phyloP scores from a whole-genome alignment of 306 rosid species.

The Quercus cerris region DNA sequence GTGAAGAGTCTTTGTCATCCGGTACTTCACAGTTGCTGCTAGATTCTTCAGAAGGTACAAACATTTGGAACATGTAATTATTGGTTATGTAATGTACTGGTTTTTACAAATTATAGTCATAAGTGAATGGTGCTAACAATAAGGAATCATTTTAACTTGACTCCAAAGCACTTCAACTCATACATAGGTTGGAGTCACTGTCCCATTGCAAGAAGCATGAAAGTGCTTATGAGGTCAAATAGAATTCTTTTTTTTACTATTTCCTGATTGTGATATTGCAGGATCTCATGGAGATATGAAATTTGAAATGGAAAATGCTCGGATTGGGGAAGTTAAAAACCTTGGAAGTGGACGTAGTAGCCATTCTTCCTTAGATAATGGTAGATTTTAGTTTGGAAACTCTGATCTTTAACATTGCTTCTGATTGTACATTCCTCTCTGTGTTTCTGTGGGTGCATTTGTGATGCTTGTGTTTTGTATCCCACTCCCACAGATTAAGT shows the following conservation, averaged over 20 bases:
- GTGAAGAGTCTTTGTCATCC: slow-evolving; percentile 35
- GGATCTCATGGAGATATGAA: slow-evolving; percentile 37
- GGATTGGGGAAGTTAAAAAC: slow-evolving; percentile 40
- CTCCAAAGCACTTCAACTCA: neutral
- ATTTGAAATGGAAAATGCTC: slow-evolving; percentile 31
- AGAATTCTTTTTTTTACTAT: neutral
- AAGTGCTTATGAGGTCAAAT: neutral
- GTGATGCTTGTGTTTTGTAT: neutral
- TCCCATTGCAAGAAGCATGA: neutral
- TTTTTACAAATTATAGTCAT: neutral
- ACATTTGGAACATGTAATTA: neutral
- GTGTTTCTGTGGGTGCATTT: neutral
- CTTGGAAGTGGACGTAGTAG: slow-evolving; percentile 34
- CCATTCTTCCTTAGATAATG: slow-evolving; percentile 49
- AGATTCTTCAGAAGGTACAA: slow-evolving; percentile 53
- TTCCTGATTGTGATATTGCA: slow-evolving; percentile 15
- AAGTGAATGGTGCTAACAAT: neutral
- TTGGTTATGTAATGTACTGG: neutral
- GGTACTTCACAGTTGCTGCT: slow-evolving; percentile 24
- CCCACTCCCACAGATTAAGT: neutral
- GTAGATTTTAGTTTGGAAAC: slow-evolving; percentile 34
- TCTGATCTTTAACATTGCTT: neutral
- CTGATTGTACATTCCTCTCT: neutral
- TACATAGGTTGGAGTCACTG: neutral
- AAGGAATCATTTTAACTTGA: neutral